Evolutionary conservation across 2,329 filamentous ascomycete genomes (phyloP), one percentile per base, ranked within the genome.

Genomic region (Harringtonia lauricola): DNA sequence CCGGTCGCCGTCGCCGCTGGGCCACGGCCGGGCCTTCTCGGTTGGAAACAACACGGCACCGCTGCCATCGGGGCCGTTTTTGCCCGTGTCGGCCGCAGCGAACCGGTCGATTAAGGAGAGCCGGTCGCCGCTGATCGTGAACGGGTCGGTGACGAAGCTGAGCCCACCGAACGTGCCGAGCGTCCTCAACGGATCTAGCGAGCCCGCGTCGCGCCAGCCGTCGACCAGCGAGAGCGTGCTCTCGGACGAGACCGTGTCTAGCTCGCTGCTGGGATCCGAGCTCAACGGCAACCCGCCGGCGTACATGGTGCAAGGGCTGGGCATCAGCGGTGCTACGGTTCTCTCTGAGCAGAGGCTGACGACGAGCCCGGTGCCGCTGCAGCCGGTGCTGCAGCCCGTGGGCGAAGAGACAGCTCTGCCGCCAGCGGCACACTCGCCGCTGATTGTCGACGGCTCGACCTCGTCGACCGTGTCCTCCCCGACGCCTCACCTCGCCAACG

Each of bases 1-100:
- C 2, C 65, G 72, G 14, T 78, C 74, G 6, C 74, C 72, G 13
- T 79, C 74, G 4, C 73, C 74, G 1, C 57, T 74, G 2, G 69
- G 72, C 4, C 72, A 74, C 46, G 57, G 61, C 36, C 65, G 71
- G 39, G 63, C 65, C 2, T 63, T 65, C 28, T 68, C 70, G 0
- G 52, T 60, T 0, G 65, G 62, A 4, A 64, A 60, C 19, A 59
- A 60, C 34, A 62, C 66, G 1, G 58, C 64, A 1, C 60, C 68
- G 2, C 51, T 66, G n/a, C 52, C 55, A n/a, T 60, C 65, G 3
- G 58, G 59, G 0, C 57, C 66, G 1, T 66, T 68, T 37, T 47
- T 63, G 1, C 46, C 47, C 0, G 46, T 42, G 5, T 30, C 45
- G 37, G 63, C 59, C 36, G 63, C 17, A 8, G n/a, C 33, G 1